A percentile compares a stretch with the other conserved stretches of the same genome.
Conservation (phyloP, 176 grass and related monocot species). For the Juncus inflexus region DNA sequence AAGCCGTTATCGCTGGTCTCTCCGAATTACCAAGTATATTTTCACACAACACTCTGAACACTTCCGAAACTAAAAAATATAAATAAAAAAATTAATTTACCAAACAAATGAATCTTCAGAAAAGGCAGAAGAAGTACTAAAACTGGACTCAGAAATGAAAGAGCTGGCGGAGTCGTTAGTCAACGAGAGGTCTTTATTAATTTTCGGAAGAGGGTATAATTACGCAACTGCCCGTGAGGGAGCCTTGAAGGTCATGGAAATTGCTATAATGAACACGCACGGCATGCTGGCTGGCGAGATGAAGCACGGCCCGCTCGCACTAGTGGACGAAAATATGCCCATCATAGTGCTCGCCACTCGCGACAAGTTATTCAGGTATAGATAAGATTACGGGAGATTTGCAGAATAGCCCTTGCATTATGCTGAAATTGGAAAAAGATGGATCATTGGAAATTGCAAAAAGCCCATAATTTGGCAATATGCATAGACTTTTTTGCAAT, state of each 20-base stretch:
- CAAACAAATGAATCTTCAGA: constrained; percentile 24
- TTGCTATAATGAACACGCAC: constrained; percentile 81
- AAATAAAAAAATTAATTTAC: constrained; percentile 1
- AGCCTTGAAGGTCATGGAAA: constrained; percentile 93
- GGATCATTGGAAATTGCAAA: too few species aligned
- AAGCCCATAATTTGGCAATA: not conserved
- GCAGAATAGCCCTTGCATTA: not conserved
- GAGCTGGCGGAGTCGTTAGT: constrained; percentile 72
- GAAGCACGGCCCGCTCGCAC: constrained; percentile 86
- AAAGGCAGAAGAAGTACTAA: constrained; percentile 63
- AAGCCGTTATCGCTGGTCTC: constrained; percentile 59
- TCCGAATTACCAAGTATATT: constrained; percentile 59
- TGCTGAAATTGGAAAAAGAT: not conserved
- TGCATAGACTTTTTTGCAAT: not conserved
- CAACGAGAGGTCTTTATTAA: constrained; percentile 61
- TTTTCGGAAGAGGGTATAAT: constrained; percentile 89
- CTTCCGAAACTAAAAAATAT: not conserved
- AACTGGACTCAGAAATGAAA: constrained; percentile 88
- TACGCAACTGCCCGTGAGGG: constrained; percentile 92
- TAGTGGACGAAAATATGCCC: constrained; percentile 88
- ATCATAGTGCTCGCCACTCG: constrained; percentile 86
- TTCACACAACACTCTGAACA: not conserved
- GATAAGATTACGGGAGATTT: not conserved
- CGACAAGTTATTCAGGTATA: constrained; percentile 65
- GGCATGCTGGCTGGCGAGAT: constrained; percentile 98